Evolutionary conservation across 495 filamentous ascomycete species (phyloP).

Genomic region (Penicillium pulvis): DNA sequence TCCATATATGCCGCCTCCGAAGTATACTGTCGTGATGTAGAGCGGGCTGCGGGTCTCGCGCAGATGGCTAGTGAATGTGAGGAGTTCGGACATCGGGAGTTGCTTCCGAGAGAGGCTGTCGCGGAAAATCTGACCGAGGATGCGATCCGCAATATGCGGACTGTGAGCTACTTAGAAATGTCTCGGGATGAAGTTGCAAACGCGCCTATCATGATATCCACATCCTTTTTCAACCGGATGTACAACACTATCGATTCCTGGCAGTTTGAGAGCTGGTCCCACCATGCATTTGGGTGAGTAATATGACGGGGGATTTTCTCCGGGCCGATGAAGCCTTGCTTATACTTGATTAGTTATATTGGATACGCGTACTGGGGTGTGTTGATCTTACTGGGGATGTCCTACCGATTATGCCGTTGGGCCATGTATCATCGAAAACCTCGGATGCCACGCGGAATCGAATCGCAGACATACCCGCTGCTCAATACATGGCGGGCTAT

Average conservation of each 20-base stretch:
- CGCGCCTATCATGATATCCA: constrained; percentile 33
- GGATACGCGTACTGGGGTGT: constrained; percentile 39
- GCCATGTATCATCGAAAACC: constrained; percentile 2
- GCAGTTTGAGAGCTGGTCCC: constrained; percentile 40
- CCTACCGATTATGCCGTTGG: constrained; percentile 24
- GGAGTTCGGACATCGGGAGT: constrained; percentile 27
- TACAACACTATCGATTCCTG: constrained; percentile 41
- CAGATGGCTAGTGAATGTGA: constrained; percentile 30
- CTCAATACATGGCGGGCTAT: not conserved
- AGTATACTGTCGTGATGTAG: constrained; percentile 33
- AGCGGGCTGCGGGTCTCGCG: constrained; percentile 30
- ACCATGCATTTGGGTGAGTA: constrained; percentile 41
- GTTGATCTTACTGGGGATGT: constrained; percentile 30
- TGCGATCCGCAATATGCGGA: constrained; percentile 34
- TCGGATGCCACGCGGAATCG: constrained; percentile 3
- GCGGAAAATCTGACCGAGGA: constrained; percentile 42
- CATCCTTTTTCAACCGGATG: constrained; percentile 30
- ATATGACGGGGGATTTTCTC: too few relatives aligned
- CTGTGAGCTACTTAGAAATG: constrained; percentile 36
- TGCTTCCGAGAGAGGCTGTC: constrained; percentile 34
- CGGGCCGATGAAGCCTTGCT: not conserved
- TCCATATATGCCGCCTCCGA: constrained; percentile 45
- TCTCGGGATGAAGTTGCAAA: constrained; percentile 17
- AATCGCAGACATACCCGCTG: constrained; percentile 12
- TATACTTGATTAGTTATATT: constrained; percentile 19